These are phyloP conservation scores for Candida boleticola DNA, from an alignment of 805 yeast genomes.

Conservation along the genomic window DNA sequence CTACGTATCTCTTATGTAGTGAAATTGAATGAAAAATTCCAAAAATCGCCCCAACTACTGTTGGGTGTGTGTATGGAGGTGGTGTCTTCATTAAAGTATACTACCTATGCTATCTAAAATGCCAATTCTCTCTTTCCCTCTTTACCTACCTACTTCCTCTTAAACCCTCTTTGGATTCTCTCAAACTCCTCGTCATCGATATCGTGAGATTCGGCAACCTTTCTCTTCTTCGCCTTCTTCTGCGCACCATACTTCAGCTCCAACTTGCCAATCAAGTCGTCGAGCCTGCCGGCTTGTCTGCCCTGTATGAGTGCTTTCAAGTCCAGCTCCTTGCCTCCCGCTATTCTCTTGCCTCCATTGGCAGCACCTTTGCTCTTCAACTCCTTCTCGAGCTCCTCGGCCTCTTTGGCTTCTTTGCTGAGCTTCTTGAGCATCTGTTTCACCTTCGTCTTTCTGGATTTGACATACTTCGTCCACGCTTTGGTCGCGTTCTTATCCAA, in stretches of 20 bases:
- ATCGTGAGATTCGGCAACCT: conserved; percentile 21
- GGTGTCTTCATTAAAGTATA: no score
- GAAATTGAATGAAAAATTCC: no score
- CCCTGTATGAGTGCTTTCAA: conserved; percentile 49
- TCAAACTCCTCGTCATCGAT: conserved; percentile 50
- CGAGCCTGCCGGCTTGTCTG: conserved; percentile 43
- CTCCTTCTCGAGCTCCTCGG: conserved; percentile 45
- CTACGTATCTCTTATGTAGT: no score
- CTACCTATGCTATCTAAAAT: conserved; percentile 1
- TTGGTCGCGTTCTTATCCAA: conserved; percentile 29
- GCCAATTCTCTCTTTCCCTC: conserved; percentile 1
- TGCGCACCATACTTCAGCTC: conserved; percentile 48
- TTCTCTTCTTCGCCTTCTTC: conserved; percentile 34
- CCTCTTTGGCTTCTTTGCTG: conserved; percentile 66
- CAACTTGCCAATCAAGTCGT: conserved; percentile 44
- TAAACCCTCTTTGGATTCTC: conserved; percentile 38
- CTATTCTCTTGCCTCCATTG: conserved; percentile 26
- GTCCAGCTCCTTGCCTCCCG: conserved; percentile 31
- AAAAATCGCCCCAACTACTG: no score
- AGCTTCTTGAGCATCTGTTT: conserved; percentile 48
- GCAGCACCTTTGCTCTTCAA: conserved; percentile 18
- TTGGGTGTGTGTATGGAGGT: no score
- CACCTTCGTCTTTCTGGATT: conserved; percentile 47
- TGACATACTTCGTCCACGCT: conserved; percentile 51
- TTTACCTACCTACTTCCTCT: conserved; percentile 17